Base-by-base conservation (phyloP, 2,329 filamentous ascomycete genomes). In the Endoconidiophora polonica region DNA sequence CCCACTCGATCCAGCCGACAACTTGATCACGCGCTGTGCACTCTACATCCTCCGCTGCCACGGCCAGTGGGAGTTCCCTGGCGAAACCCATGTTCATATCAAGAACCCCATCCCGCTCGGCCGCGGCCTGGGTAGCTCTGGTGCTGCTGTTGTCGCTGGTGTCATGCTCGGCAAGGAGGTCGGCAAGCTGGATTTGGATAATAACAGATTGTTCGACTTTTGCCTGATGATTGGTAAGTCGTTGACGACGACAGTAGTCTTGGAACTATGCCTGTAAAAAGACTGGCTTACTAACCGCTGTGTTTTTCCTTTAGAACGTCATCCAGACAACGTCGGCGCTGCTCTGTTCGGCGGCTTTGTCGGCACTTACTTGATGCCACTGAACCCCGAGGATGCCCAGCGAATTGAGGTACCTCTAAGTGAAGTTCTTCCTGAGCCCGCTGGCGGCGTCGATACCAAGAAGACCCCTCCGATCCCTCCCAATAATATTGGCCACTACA, bases 341-440 rank as follows among this genome's bases (percentile, higher is more conserved):
- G 88, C 91, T 5, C 76, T 96, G 36, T 96, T 93, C 60, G 91
- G 91, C 57, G 91, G 91, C 29, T 96, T 98, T 58, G 87, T 98
- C 23, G 91, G 91, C 54, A 95, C 90, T 16, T 96, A 96, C 62
- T 76, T 96, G 54, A 94, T 93, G 67, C 90, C 94, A 54, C 73
- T 96, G 56, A 79, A 84, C 57, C 84, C 87, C 3, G 86, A 87
- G 64, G 90, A 96, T 60, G 81, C 87, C 54, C 86, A 86, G 54
- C 77, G 91, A 55, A 87, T 83, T 57, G 91, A 96, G 66, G 94
- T 98, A 52, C 91, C 91, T 3, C 76, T 95, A 29, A 88, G 84
- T 57, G 91, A 98, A 66, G 91, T 96, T 36, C 73, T 96, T 14
- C 90, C 90, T 1, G 77, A 85, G 44, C 88, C 88, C 0, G 87